Conservation (phyloP, 2,329 filamentous ascomycete species). For the Pyrenophora teres region DNA sequence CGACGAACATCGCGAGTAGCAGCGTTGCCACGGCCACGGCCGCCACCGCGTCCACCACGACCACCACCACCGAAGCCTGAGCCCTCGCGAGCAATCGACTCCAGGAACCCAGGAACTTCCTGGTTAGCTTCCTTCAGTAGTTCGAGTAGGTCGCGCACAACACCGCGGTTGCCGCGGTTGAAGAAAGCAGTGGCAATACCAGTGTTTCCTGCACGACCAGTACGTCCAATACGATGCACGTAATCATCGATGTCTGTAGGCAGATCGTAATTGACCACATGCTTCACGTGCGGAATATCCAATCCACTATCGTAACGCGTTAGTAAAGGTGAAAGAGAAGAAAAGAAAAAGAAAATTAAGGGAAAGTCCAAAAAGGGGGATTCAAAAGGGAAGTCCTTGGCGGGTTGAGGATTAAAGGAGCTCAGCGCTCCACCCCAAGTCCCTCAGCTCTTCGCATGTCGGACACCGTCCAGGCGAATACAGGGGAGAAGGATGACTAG, state of each 20-base stretch:
- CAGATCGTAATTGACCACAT: slow-evolving; percentile 99
- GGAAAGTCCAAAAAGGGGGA: too few relatives aligned
- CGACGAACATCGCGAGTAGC: slow-evolving; percentile 86
- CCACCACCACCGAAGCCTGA: slow-evolving; percentile 79
- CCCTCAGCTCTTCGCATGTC: too few relatives aligned
- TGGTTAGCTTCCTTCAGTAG: slow-evolving; percentile 98
- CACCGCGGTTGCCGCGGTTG: slow-evolving; percentile 98
- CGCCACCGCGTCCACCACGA: slow-evolving; percentile 68
- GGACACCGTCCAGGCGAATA: too few relatives aligned
- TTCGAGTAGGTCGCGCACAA: slow-evolving; percentile 95
- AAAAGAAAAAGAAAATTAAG: too few relatives aligned
- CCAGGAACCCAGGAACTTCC: slow-evolving; percentile 90
- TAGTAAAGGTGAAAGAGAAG: neutral
- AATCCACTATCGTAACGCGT: slow-evolving; percentile 55
- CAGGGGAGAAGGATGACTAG: too few relatives aligned
- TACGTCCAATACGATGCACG: slow-evolving; percentile 99
- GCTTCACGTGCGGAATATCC: slow-evolving; percentile 94
- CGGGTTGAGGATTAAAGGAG: too few relatives aligned
- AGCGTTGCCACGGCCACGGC: slow-evolving; percentile 70
- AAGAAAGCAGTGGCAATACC: slow-evolving; percentile 99
- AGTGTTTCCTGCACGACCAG: slow-evolving; percentile 98
- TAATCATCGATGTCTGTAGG: slow-evolving; percentile 99
- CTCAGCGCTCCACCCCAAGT: too few relatives aligned
- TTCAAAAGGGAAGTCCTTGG: too few relatives aligned
- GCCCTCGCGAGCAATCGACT: slow-evolving; percentile 95